These are phyloP conservation scores for Phlebiopsis gigantea DNA, from an alignment of 768 basidiomycete species.

Conservation along the genomic window DNA sequence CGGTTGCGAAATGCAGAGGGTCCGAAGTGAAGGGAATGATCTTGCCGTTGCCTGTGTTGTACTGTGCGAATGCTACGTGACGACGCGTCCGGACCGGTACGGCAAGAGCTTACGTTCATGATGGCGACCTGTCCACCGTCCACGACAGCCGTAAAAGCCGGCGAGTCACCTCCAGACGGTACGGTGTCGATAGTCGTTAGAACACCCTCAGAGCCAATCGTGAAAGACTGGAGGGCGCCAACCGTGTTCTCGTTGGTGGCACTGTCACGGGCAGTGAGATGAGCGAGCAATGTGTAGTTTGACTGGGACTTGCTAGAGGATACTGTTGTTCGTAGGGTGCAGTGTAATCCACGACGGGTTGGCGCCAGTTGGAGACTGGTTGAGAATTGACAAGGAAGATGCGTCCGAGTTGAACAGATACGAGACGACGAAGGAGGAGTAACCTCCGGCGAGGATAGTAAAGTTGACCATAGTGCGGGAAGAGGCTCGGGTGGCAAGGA, in stretches of 20 bases:
- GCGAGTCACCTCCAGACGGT: slow-evolving; percentile 44
- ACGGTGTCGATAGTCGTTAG: slow-evolving; percentile 44
- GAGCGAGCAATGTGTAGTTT: neutral
- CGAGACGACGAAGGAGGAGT: slow-evolving; percentile 51
- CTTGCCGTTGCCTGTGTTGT: slow-evolving; percentile 47
- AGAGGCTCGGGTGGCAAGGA: neutral
- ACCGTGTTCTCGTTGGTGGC: slow-evolving; percentile 50
- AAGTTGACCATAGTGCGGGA: slow-evolving; percentile 51
- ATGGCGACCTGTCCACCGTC: slow-evolving; percentile 33
- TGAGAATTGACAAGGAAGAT: slow-evolving; percentile 40
- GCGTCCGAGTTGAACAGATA: slow-evolving; percentile 55
- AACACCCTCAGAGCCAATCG: slow-evolving; percentile 37
- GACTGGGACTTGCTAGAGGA: slow-evolving; percentile 51
- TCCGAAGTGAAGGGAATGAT: slow-evolving; percentile 43
- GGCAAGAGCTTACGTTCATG: neutral
- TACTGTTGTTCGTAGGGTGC: slow-evolving; percentile 50
- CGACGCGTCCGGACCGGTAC: neutral
- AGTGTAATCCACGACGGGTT: slow-evolving; percentile 58
- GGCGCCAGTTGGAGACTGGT: slow-evolving; percentile 43
- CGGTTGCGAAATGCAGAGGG: slow-evolving; percentile 26
- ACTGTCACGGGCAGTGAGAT: slow-evolving; percentile 28
- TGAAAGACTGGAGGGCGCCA: slow-evolving; percentile 52
- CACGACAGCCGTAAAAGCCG: slow-evolving; percentile 47
- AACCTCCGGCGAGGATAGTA: slow-evolving; percentile 66
- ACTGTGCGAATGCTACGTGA: slow-evolving; percentile 27